Percentiles rank a stretch among this genome's conserved stretches.
Evolutionary conservation across 2,329 filamentous ascomycete genomes (phyloP).

Genomic region (Cercospora sp.): DNA sequence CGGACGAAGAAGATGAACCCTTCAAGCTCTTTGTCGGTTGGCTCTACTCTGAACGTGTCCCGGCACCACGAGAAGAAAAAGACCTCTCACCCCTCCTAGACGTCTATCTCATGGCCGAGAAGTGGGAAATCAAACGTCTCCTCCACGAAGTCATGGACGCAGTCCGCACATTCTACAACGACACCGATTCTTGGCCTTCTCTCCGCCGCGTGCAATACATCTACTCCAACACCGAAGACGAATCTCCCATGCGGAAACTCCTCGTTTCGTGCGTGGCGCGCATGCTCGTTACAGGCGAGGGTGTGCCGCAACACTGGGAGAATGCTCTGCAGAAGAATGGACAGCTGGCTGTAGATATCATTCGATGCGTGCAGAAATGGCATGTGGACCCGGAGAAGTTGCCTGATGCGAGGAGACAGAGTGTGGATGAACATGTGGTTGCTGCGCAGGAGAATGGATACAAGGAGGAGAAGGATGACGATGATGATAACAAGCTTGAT

Average conservation of each 20-base stretch:
- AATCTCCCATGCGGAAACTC: conserved; percentile 37
- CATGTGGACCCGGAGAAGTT: conserved; percentile 50
- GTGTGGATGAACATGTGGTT: conserved; percentile 43
- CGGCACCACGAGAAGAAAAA: conserved; percentile 50
- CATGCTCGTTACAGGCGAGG: conserved; percentile 52
- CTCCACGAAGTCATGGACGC: conserved; percentile 51
- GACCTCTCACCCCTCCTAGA: conserved; percentile 55
- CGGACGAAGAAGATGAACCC: conserved; percentile 54
- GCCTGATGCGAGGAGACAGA: conserved; percentile 51
- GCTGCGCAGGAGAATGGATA: conserved; percentile 38
- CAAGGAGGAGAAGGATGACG: conserved; percentile 33
- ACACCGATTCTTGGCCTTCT: conserved; percentile 54
- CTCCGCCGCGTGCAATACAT: conserved; percentile 53
- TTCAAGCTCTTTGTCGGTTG: conserved; percentile 56
- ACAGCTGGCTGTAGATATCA: conserved; percentile 57
- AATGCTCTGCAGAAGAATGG: conserved; percentile 57
- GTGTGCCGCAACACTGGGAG: conserved; percentile 56
- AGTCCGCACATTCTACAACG: conserved; percentile 54
- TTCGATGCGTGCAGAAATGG: conserved; percentile 57
- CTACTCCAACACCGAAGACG: conserved; percentile 36
- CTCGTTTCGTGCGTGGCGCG: conserved; percentile 52
- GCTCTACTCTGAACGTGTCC: conserved; percentile 54
- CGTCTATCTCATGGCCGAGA: conserved; percentile 57
- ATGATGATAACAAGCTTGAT: conserved; percentile 28
- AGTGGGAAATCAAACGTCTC: conserved; percentile 52